Conservation (phyloP, 129 eudicot genomes). For the Arctium lappa region DNA sequence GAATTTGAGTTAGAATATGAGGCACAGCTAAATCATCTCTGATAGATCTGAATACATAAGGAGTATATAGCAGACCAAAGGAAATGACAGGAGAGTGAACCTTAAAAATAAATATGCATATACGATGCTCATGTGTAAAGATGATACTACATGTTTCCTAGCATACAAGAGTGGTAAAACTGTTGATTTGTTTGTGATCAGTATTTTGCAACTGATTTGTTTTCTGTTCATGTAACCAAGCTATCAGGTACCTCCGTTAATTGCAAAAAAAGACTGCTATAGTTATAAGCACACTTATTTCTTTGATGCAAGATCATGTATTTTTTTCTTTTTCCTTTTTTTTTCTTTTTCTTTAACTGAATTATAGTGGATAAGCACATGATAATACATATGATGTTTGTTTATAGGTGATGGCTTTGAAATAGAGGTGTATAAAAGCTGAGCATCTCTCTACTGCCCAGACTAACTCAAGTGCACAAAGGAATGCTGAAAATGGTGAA, state of each 20-base stretch:
- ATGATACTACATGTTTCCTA: no score
- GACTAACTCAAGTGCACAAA: conserved; percentile 50
- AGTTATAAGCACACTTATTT: conserved; percentile 83
- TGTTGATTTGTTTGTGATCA: conserved; percentile 8
- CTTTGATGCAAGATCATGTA: conserved; percentile 98
- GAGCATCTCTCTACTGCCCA: conserved; percentile 84
- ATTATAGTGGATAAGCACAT: not conserved
- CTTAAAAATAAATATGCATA: no score
- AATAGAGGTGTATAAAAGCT: conserved; percentile 76
- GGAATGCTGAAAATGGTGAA: conserved; percentile 63
- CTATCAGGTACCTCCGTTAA: conserved; percentile 89
- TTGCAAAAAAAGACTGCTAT: conserved; percentile 69
- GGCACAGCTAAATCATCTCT: no score
- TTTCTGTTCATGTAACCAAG: conserved; percentile 30
- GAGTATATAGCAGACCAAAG: no score
- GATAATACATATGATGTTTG: not conserved
- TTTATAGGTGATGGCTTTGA: conserved; percentile 83
- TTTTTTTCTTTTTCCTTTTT: not conserved
- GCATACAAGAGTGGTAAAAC: no score
- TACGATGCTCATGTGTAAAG: no score
- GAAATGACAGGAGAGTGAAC: no score
- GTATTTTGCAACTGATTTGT: conserved; percentile 5
- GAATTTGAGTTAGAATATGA: no score
- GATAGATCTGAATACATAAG: no score
- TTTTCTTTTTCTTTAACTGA: not conserved